These are phyloP conservation scores for Physcomitrellopsis africana DNA, from an alignment of 225 moss, liverwort and hornwort genomes.

Conservation along the genomic window DNA sequence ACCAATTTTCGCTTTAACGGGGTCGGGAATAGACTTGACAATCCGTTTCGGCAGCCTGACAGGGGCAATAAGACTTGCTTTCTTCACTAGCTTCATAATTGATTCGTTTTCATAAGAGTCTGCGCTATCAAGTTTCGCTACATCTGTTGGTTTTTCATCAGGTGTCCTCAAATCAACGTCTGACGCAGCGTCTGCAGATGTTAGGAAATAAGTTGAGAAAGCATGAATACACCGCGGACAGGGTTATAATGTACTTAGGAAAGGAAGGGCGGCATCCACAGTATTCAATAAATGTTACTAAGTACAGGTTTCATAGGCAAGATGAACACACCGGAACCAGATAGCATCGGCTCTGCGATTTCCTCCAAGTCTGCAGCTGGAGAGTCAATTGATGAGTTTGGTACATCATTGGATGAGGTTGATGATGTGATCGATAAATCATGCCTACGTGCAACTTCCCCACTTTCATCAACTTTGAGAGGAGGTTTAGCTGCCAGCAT, in stretches of 20 bases:
- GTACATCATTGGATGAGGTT: background rate
- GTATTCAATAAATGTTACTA: background rate
- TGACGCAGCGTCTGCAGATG: constrained; percentile 33
- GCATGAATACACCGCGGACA: background rate
- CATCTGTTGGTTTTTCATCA: background rate
- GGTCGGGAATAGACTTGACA: constrained; percentile 20
- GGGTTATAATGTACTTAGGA: background rate
- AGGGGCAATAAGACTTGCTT: constrained; percentile 50
- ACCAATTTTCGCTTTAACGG: constrained; percentile 29
- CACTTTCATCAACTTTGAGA: constrained; percentile 29
- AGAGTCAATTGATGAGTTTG: background rate
- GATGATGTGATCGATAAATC: background rate
- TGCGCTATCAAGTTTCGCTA: constrained; percentile 11
- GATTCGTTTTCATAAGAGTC: constrained; percentile 36
- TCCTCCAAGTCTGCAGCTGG: constrained; percentile 32
- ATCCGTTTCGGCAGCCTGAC: constrained; percentile 34
- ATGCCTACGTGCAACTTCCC: background rate
- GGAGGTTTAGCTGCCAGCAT: constrained; percentile 36
- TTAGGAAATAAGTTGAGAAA: constrained; percentile 22
- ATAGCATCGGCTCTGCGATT: constrained; percentile 28
- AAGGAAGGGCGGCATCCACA: background rate
- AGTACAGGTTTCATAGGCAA: background rate
- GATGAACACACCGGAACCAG: constrained; percentile 20
- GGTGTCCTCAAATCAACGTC: background rate
- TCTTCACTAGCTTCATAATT: constrained; percentile 47